These are phyloP conservation scores for Populus deltoides DNA, from an alignment of 345 rosid species.

Conservation along the genomic window DNA sequence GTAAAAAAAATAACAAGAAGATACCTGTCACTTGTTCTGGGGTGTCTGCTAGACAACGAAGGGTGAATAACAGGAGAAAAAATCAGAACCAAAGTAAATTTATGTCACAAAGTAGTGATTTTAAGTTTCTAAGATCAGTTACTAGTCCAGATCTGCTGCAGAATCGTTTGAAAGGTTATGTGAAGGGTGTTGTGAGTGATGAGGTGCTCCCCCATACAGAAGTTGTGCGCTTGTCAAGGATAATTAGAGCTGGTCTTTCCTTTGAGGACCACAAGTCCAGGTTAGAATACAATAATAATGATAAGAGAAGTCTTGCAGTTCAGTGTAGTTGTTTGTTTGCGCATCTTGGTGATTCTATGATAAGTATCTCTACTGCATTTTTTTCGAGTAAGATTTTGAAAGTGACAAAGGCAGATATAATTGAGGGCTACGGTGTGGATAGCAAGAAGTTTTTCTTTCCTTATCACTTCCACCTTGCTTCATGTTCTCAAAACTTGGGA, in stretches of 20 bases:
- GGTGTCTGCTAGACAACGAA: conserved; percentile 74
- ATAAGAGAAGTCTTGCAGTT: neutral
- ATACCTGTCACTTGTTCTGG: conserved; percentile 66
- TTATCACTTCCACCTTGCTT: neutral
- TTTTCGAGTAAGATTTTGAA: neutral
- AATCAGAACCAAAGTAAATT: conserved; percentile 31
- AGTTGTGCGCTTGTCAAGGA: conserved; percentile 74
- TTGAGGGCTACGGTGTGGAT: neutral
- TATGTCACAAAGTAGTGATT: conserved; percentile 23
- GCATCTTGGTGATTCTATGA: neutral
- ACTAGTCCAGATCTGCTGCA: conserved; percentile 58
- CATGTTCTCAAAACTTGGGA: neutral
- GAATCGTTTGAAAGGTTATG: conserved; percentile 66
- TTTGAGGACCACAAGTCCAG: conserved; percentile 76
- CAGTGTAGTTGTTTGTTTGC: neutral
- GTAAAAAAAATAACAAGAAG: conserved; percentile 37
- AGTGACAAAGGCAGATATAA: neutral
- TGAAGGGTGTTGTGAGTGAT: conserved; percentile 69
- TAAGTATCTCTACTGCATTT: neutral
- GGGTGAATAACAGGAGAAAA: conserved; percentile 53
- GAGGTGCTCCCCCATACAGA: conserved; percentile 71
- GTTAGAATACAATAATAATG: conserved; percentile 29
- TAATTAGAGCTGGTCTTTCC: conserved; percentile 71
- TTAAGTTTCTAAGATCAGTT: conserved; percentile 41
- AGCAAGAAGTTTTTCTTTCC: neutral